Evolutionary conservation across 2,329 filamentous ascomycete genomes (phyloP).

Genomic region (Clonostachys sp.): DNA sequence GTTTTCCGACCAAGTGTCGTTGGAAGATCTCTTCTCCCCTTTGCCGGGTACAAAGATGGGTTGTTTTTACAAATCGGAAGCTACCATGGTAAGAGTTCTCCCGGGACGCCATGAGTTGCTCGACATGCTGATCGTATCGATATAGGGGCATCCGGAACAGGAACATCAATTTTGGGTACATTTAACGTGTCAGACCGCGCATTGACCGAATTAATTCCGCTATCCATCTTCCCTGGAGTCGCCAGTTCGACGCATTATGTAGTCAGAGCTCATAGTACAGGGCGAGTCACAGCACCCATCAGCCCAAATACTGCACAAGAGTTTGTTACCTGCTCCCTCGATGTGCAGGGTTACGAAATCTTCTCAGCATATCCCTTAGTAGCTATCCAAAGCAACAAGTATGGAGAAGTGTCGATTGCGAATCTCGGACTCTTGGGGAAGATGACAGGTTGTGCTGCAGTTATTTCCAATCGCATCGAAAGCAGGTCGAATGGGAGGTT

Average conservation of each 20-base stretch:
- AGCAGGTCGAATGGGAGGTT: conserved; percentile 53
- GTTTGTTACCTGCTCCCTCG: conserved; percentile 57
- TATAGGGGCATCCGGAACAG: conserved; percentile 50
- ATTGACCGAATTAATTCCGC: conserved; percentile 63
- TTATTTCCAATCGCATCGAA: conserved; percentile 58
- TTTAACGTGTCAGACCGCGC: conserved; percentile 72
- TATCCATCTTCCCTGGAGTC: conserved; percentile 71
- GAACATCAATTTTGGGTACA: conserved; percentile 73
- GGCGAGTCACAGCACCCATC: conserved; percentile 52
- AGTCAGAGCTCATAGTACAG: conserved; percentile 66
- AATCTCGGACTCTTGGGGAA: conserved; percentile 78
- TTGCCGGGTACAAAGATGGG: conserved; percentile 70
- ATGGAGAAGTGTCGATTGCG: conserved; percentile 46
- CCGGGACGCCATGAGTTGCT: neutral
- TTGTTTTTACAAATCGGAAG: conserved; percentile 72
- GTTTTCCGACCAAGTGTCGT: conserved; percentile 74
- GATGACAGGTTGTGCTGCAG: conserved; percentile 83
- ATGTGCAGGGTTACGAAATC: conserved; percentile 71
- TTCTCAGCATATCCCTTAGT: conserved; percentile 68
- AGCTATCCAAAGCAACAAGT: conserved; percentile 40
- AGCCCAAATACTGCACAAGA: conserved; percentile 25
- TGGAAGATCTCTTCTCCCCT: conserved; percentile 69
- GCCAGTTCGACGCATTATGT: conserved; percentile 57
- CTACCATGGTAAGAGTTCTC: conserved; percentile 56
- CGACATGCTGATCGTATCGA: neutral